Conservation (phyloP, 1,284 basidiomycete genomes). For the Puccinia coronata region DNA sequence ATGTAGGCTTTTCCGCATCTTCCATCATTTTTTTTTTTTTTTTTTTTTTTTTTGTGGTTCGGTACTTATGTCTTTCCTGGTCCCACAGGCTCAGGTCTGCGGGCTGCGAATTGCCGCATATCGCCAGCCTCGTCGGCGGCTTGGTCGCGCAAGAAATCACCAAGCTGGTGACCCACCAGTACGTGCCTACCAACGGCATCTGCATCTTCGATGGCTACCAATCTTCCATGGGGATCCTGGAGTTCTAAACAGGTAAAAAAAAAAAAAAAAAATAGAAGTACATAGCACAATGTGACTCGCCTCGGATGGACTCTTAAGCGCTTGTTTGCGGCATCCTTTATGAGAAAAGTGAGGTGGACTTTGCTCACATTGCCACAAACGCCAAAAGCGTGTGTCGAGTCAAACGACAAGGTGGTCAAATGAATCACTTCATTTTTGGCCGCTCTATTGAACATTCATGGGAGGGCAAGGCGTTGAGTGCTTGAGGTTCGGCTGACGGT, state of each 20-base stretch:
- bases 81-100: constrained; percentile 66
- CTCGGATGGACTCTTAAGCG: no score
- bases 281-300: no score
- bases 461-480: no score
- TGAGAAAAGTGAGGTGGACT: no score
- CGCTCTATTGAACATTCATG: no score
- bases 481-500: no score
- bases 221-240: constrained; percentile 8
- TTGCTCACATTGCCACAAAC: no score
- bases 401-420: no score
- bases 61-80: not conserved
- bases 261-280: no score
- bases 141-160: constrained; percentile 93
- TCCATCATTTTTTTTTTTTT: not conserved
- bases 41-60: not conserved
- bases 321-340: no score
- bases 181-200: constrained; percentile 83
- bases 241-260: not conserved
- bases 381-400: no score
- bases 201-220: constrained; percentile 84
- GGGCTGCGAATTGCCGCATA: constrained; percentile 77
- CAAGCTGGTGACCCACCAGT: constrained; percentile 95
- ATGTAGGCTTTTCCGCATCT: constrained; percentile 43
- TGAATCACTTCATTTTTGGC: no score
- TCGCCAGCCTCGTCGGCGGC: constrained; percentile 88